Conservation (phyloP, 768 basidiomycete genomes). For the Podaxis sp. region DNA sequence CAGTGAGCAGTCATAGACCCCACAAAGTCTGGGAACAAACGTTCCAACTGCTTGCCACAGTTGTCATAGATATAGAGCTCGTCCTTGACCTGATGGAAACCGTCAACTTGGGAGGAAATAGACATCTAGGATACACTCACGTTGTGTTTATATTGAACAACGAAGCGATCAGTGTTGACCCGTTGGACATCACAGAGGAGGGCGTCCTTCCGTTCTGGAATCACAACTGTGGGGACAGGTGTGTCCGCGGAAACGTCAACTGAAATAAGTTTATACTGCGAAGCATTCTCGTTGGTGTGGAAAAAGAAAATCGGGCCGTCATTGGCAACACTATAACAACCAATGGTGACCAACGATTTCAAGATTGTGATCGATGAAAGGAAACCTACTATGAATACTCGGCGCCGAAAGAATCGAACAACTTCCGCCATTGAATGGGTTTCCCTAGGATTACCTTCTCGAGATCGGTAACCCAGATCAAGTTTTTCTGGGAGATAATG, state of each 20-base stretch:
- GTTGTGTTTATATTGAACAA: conserved; percentile 68
- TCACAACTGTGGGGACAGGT: conserved; percentile 50
- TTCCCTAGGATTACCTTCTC: conserved; percentile 56
- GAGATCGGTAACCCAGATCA: conserved; percentile 73
- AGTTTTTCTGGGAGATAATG: conserved; percentile 53
- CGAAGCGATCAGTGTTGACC: conserved; percentile 57
- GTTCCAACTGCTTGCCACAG: conserved; percentile 50
- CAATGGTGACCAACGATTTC: conserved; percentile 8
- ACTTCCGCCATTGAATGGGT: conserved; percentile 71
- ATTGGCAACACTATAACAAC: conserved; percentile 53
- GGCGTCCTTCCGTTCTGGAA: conserved; percentile 64
- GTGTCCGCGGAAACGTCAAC: conserved; percentile 57
- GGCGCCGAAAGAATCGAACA: conserved; percentile 68
- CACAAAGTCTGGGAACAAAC: conserved; percentile 65
- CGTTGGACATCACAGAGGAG: conserved; percentile 46
- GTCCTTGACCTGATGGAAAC: conserved; percentile 62
- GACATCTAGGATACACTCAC: conserved; percentile 37
- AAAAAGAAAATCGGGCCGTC: conserved; percentile 64
- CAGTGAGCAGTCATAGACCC: conserved; percentile 58
- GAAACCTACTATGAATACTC: conserved; percentile 60
- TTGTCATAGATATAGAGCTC: conserved; percentile 72
- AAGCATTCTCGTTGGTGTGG: conserved; percentile 64
- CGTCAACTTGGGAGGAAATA: conserved; percentile 7
- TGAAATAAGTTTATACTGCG: conserved; percentile 64
- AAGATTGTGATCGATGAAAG: conserved; percentile 6